A percentile compares a stretch with the other conserved stretches of the same genome.
Evolutionary conservation across 2,329 filamentous ascomycete genomes (phyloP).

Genomic region (Diaporthe sp.): DNA sequence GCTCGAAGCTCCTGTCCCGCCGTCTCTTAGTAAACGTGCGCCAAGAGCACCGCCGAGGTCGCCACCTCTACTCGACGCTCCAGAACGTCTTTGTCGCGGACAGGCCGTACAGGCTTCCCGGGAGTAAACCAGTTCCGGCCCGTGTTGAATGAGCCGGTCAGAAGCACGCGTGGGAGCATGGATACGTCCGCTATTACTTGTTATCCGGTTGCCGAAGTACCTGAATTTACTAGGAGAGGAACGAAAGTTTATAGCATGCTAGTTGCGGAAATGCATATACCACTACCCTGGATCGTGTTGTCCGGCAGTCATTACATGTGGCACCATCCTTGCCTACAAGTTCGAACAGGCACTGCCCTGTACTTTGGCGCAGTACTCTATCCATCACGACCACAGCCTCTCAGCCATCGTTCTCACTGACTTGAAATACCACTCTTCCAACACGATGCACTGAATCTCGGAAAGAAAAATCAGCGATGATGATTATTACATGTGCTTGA

Average conservation of each 20-base stretch:
- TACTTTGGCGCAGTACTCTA: not conserved
- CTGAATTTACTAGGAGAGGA: not conserved
- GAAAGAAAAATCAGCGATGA: not conserved
- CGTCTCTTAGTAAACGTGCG: not conserved
- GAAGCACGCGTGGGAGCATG: not conserved
- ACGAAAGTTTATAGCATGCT: not conserved
- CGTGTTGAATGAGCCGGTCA: not conserved
- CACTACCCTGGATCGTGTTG: not conserved
- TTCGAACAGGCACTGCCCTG: not conserved
- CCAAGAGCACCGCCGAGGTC: not conserved
- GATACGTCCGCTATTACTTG: too few species aligned
- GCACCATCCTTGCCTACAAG: not conserved
- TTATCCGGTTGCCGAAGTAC: not conserved
- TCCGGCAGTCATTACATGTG: too few species aligned
- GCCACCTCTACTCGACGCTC: not conserved
- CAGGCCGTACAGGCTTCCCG: not conserved
- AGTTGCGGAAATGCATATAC: not conserved
- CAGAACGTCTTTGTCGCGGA: not conserved
- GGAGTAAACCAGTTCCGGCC: not conserved
- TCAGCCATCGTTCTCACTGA: not conserved
- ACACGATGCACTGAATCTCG: not conserved
- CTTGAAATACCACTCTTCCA: not conserved
- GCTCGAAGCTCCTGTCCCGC: not conserved
- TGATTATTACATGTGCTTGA: not conserved
- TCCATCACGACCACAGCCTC: not conserved